Conservation (phyloP, 192 early-diverging fungal genomes). For the Linnemannia zychae region DNA sequence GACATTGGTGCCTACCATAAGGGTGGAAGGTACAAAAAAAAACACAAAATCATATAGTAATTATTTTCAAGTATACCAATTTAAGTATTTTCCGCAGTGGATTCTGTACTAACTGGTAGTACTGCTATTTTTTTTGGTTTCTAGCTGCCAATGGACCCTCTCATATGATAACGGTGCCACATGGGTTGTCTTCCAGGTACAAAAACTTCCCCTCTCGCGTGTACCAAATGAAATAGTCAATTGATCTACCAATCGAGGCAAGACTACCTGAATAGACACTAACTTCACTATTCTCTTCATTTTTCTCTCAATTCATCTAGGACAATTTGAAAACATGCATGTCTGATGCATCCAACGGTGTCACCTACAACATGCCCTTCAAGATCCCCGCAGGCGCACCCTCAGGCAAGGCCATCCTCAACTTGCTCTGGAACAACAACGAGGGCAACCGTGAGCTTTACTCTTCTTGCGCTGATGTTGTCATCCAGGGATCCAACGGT, state of each 20-base stretch:
- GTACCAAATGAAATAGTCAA: not conserved
- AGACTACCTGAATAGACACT: not conserved
- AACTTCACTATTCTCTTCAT: not conserved
- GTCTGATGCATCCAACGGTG: slow-evolving; percentile 26
- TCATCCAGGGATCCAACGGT: slow-evolving; percentile 46
- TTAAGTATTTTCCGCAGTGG: no score
- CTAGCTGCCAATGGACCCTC: slow-evolving; percentile 44
- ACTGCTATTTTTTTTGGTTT: not conserved
- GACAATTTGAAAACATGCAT: slow-evolving; percentile 31
- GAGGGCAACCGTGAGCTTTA: slow-evolving; percentile 56
- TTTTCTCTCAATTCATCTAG: not conserved
- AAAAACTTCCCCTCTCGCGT: not conserved
- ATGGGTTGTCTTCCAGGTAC: slow-evolving; percentile 54
- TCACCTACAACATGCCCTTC: slow-evolving; percentile 27
- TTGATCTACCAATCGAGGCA: not conserved
- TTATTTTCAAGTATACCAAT: not conserved
- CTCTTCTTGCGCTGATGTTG: slow-evolving; percentile 41
- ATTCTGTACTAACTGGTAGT: no score
- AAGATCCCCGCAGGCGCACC: slow-evolving; percentile 40
- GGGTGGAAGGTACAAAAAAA: slow-evolving; percentile 55
- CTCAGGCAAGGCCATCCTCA: slow-evolving; percentile 40
- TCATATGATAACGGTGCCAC: slow-evolving; percentile 45
- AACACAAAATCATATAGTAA: not conserved
- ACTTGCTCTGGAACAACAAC: slow-evolving; percentile 57
- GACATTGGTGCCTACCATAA: slow-evolving; percentile 48